These are phyloP conservation scores for Albatrellus sp. DNA, from an alignment of 1,284 basidiomycete species.

Conservation along the genomic window DNA sequence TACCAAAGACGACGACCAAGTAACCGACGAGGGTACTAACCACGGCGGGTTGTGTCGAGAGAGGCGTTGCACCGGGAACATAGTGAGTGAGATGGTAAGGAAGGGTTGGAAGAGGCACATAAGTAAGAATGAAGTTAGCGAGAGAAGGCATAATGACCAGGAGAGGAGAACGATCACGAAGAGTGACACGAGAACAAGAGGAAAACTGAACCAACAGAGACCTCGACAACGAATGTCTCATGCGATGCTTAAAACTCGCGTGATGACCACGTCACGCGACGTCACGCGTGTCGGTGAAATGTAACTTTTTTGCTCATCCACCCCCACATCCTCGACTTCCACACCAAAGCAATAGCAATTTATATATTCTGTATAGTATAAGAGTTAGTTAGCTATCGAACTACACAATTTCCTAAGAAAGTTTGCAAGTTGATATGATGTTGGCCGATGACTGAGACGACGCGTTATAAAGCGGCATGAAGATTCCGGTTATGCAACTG, in stretches of 20 bases:
- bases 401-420: too few relatives aligned
- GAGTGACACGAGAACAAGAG: conserved; percentile 14
- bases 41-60: conserved; percentile 73
- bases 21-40: conserved; percentile 64
- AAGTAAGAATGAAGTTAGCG: conserved; percentile 55
- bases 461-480: too few relatives aligned
- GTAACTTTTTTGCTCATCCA: too few relatives aligned
- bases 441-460: too few relatives aligned
- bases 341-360: too few relatives aligned
- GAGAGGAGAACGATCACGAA: conserved; percentile 11
- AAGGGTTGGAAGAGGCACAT: conserved; percentile 40
- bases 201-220: conserved; percentile 3
- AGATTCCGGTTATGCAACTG: too few relatives aligned
- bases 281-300: background rate
- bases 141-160: conserved; percentile 48
- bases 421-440: too few relatives aligned
- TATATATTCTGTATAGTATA: too few relatives aligned
- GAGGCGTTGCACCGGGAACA: conserved; percentile 62
- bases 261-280: background rate
- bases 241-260: background rate
- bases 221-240: background rate
- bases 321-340: too few relatives aligned
- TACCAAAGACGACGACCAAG: conserved; percentile 82
- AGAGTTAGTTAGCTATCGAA: too few relatives aligned
- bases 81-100: conserved; percentile 57